Evolutionary conservation across 371 early-diverging fungal species (phyloP), one percentile per base, ranked within the genome.

Genomic region (Rhizomucor pusillus): DNA sequence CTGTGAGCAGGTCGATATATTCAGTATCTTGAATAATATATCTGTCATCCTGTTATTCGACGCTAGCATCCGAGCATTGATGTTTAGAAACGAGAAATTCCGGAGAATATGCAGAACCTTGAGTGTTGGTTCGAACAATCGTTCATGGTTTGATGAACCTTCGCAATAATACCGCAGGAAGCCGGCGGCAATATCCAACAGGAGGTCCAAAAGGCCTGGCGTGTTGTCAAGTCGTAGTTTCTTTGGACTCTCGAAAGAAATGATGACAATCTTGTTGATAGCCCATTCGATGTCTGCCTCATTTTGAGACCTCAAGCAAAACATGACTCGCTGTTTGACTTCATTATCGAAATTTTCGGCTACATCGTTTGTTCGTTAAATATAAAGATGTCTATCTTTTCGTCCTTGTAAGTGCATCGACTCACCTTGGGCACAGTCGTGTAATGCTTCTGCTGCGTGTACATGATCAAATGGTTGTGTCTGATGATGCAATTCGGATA

Each of bases 211-310:
- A 2, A 92, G 50, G 3, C 73, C 79, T 1, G 90, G 89, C 19
- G 90, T 81, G 58, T 71, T 75, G 43, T 79, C 81, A 7, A 92
- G 60, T 13, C 81, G 77, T 40, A 91, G 80, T 39, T 82, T 71
- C 19, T 82, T 81, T 5, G 81, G 72, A 7, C 64, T 77, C 46
- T 80, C 80, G 51, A 71, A 80, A 0, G 92, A 90, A 4, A 92
- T 70, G n/a, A 85, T 82, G 24, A 92, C 77, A 19, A 94, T 81
- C 19, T 82, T 84, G 62, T 87, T 87, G 52, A 93, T 80, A 0
- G 93, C 93, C 90, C 92, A 91, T 62, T 94, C 93, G 4, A 91
- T 68, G 57, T 90, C 90, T 56, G 84, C 85, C 22, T 88, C 79
- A 10, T 90, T 78, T 5, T 66, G 68, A 6, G 92, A 93, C 47